These are phyloP conservation scores for Cryptomeria japonica DNA, from an alignment of 75 land plant genomes.

Conservation along the genomic window DNA sequence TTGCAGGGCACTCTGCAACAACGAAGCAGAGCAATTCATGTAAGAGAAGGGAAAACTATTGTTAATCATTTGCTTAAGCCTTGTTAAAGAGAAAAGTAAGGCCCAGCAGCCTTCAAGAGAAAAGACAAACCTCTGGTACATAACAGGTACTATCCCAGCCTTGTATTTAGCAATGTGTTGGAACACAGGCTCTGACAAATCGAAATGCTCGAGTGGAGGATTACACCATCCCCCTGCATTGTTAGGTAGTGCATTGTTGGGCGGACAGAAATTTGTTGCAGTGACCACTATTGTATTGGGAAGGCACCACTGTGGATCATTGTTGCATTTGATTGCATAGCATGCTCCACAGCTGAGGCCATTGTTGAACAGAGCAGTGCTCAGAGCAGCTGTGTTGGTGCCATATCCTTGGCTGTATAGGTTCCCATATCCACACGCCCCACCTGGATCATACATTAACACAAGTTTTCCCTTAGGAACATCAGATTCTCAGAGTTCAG, in stretches of 20 bases:
- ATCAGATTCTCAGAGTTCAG: too few relatives aligned
- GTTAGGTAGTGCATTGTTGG: constrained; percentile 5
- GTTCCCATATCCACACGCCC: constrained; percentile 36
- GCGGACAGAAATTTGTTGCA: constrained; percentile 19
- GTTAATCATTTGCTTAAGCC: too few relatives aligned
- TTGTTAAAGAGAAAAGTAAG: too few relatives aligned
- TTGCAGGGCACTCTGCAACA: constrained; percentile 18
- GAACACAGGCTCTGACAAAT: constrained; percentile 10
- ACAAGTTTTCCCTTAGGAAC: not conserved
- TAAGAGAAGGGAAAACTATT: too few relatives aligned
- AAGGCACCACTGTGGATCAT: constrained; percentile 16
- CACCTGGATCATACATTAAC: constrained; percentile 9
- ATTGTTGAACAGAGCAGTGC: constrained; percentile 26
- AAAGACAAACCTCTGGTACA: constrained; percentile 8
- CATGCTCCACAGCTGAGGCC: constrained; percentile 34
- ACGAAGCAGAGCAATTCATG: not conserved
- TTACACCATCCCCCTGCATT: constrained; percentile 16
- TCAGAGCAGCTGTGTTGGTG: constrained; percentile 28
- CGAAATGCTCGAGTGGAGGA: constrained; percentile 4
- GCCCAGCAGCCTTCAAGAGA: too few relatives aligned
- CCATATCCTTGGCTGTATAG: constrained; percentile 31
- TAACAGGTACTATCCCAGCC: constrained; percentile 13
- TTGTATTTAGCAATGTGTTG: constrained; percentile 10
- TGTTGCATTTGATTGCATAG: constrained; percentile 20
- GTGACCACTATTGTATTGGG: constrained; percentile 2